phyloP scores from a whole-genome alignment of 2,329 filamentous ascomycete genomes.

The Dactylellina haptotyla region DNA sequence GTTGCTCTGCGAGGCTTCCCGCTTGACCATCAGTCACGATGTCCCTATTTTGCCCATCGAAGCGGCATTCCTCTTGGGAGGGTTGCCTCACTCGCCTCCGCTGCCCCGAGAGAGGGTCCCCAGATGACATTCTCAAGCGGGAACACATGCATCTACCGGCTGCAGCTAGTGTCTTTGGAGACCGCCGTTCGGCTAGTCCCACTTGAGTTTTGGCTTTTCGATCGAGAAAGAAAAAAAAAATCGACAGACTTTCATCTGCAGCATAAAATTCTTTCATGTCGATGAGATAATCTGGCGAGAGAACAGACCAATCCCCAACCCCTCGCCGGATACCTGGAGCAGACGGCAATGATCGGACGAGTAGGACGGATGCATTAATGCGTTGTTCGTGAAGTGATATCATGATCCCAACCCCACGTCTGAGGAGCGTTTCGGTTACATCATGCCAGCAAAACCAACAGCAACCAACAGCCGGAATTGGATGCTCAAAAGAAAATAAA shows the following conservation, averaged over 20 bases:
- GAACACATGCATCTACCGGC: constrained; percentile 53
- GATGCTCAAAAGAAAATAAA: constrained; percentile 4
- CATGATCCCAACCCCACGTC: constrained; percentile 34
- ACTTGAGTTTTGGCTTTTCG: no score
- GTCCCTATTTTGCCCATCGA: constrained; percentile 16
- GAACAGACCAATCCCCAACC: constrained; percentile 10
- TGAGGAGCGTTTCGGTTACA: constrained; percentile 38
- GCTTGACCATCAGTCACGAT: constrained; percentile 50
- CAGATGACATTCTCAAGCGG: constrained; percentile 54
- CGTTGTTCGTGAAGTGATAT: constrained; percentile 46
- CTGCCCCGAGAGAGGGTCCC: constrained; percentile 5
- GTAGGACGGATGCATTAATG: constrained; percentile 30
- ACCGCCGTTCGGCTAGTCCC: constrained; percentile 39
- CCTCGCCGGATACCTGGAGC: background rate
- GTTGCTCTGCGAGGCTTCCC: constrained; percentile 13
- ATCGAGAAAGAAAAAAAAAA: background rate
- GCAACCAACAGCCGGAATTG: constrained; percentile 32
- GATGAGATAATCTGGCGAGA: constrained; percentile 11
- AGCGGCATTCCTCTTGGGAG: constrained; percentile 19
- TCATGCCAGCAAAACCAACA: constrained; percentile 48
- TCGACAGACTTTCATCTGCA: background rate
- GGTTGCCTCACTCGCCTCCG: constrained; percentile 23
- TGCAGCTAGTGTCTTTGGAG: constrained; percentile 52
- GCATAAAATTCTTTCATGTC: background rate
- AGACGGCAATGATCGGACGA: constrained; percentile 5